A percentile compares a stretch with the other conserved stretches of the same genome.
Conservation (phyloP, 345 rosid genomes). For the Nephelium lappaceum region DNA sequence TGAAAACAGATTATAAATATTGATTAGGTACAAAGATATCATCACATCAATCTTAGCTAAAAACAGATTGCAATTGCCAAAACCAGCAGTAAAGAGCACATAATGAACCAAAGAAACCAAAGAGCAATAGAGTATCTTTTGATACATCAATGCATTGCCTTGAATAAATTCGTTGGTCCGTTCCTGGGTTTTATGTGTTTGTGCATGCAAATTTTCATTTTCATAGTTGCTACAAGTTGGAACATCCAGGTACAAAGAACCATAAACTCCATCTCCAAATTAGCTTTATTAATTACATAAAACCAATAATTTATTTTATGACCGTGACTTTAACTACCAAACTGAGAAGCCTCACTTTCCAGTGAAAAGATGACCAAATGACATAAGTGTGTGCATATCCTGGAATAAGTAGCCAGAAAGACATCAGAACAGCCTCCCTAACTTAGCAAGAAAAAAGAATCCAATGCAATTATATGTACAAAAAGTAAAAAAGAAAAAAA, state of each 20-base stretch:
- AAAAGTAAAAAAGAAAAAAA: not conserved
- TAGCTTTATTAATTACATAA: not conserved
- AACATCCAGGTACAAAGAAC: not conserved
- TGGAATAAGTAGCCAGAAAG: not conserved
- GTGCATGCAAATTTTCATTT: not conserved
- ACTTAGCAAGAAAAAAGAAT: not conserved
- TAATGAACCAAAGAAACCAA: not conserved
- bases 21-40: not conserved
- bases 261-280: not conserved
- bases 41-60: not conserved
- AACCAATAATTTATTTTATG: not conserved
- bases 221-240: not conserved
- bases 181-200: not conserved
- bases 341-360: not conserved
- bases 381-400: not conserved
- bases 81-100: not conserved
- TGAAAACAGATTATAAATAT: not conserved
- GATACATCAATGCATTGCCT: not conserved
- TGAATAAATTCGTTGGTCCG: not conserved
- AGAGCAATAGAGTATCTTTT: not conserved
- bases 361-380: not conserved
- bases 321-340: not conserved
- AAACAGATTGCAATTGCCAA: not conserved
- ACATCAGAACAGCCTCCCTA: not conserved
- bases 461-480: not conserved